A percentile compares a stretch with the other conserved stretches of the same genome.
phyloP scores from a whole-genome alignment of 768 basidiomycete genomes.

The Tulasnella sp. region DNA sequence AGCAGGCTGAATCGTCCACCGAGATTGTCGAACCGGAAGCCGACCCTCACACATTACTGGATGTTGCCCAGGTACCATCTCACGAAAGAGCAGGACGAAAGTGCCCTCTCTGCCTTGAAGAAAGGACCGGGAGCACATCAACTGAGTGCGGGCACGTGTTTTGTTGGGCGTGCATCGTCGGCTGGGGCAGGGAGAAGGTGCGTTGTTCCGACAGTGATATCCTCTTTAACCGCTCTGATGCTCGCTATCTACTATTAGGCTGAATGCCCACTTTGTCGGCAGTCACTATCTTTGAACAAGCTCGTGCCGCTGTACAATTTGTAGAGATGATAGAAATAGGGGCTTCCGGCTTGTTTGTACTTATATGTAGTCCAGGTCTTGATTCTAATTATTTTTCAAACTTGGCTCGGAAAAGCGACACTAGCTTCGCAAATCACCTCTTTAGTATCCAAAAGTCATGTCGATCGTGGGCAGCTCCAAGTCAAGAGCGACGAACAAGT shows the following conservation, averaged over 20 bases:
- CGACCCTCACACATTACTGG: constrained; percentile 55
- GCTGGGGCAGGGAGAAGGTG: constrained; percentile 83
- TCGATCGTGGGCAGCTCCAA: not conserved
- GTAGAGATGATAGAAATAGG: constrained; percentile 24
- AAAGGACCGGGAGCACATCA: constrained; percentile 66
- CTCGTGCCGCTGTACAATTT: constrained; percentile 78
- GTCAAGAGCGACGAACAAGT: not conserved
- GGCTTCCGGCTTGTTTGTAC: not conserved
- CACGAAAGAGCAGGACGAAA: constrained; percentile 43
- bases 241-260: constrained; percentile 32
- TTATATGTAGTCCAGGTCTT: not conserved
- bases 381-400: not conserved
- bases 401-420: not conserved
- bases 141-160: constrained; percentile 88
- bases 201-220: constrained; percentile 12
- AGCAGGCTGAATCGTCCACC: not conserved
- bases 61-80: constrained; percentile 42
- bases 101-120: constrained; percentile 78
- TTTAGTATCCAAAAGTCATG: not conserved
- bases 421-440: not conserved
- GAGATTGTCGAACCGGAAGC: constrained; percentile 37
- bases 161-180: constrained; percentile 82
- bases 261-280: constrained; percentile 81
- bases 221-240: not conserved
- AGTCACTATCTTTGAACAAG: constrained; percentile 53